Evolutionary conservation across 306 rosid species (phyloP).

Genomic region (Cucumis hystrix): DNA sequence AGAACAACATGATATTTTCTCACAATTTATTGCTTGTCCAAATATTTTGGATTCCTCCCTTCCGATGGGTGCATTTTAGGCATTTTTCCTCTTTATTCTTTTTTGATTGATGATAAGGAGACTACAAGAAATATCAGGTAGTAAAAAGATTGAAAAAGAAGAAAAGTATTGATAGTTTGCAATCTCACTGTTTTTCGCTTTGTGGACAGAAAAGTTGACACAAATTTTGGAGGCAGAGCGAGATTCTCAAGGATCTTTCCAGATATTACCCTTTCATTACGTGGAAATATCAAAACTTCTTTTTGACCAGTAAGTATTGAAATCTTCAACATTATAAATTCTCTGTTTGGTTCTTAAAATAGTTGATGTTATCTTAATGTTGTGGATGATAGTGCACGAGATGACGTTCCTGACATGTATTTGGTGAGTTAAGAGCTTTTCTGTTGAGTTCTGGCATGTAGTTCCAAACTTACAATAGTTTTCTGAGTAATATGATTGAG

Average conservation of each 20-base stretch:
- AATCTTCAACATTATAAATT: background rate
- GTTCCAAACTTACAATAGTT: background rate
- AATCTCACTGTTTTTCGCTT: conserved; percentile 6
- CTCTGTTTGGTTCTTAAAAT: conserved; percentile 6
- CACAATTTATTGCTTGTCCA: background rate
- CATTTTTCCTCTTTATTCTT: background rate
- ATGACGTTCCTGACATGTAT: conserved; percentile 59
- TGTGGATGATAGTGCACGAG: conserved; percentile 55
- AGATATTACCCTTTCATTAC: conserved; percentile 82
- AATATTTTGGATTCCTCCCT: background rate
- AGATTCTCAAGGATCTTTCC: conserved; percentile 73
- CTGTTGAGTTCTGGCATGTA: conserved; percentile 4
- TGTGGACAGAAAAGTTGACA: conserved; percentile 64
- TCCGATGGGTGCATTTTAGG: background rate
- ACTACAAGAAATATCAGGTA: background rate
- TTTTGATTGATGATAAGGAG: background rate
- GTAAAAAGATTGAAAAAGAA: background rate
- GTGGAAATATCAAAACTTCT: conserved; percentile 80
- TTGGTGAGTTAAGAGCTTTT: conserved; percentile 51
- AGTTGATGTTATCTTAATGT: conserved; percentile 5
- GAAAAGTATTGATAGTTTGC: background rate
- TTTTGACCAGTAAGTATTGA: conserved; percentile 54
- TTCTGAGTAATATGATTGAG: conserved; percentile 11
- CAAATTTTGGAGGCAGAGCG: conserved; percentile 83
- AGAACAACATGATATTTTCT: background rate